These are phyloP conservation scores for Geoglossum cookeanum DNA, from an alignment of 2,329 filamentous ascomycete genomes.

Conservation along the genomic window DNA sequence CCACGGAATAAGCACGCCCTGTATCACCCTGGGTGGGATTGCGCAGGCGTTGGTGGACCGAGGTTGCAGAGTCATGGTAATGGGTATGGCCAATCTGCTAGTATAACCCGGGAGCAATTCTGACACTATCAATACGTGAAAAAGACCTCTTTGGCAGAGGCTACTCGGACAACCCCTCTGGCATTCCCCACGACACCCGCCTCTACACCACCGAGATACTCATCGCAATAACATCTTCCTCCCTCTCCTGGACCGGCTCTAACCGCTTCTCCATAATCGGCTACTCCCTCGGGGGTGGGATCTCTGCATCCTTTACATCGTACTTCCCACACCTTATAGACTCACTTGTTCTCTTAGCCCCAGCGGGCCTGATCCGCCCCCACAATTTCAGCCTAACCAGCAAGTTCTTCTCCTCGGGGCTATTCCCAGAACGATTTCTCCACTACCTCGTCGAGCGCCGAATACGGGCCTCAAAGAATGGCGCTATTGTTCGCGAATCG, in stretches of 20 bases:
- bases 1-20: constrained; percentile 16
- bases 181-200: constrained; percentile 39
- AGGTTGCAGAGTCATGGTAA: constrained; percentile 48
- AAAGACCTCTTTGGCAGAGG: constrained; percentile 57
- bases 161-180: constrained; percentile 48
- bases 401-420: constrained; percentile 41
- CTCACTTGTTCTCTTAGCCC: constrained; percentile 57
- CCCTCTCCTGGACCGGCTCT: constrained; percentile 30
- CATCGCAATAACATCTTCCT: constrained; percentile 43
- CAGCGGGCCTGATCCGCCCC: constrained; percentile 54
- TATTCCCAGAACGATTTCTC: constrained; percentile 39
- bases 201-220: constrained; percentile 49
- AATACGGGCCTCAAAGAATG: constrained; percentile 25
- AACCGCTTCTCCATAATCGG: constrained; percentile 48
- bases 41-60: constrained; percentile 13
- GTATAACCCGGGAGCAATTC: too few relatives aligned
- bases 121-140: not conserved
- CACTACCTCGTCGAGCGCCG: constrained; percentile 31
- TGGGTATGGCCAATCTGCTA: constrained; percentile 30
- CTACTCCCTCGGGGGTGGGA: constrained; percentile 63
- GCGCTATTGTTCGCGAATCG: constrained; percentile 9
- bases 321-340: constrained; percentile 50
- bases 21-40: constrained; percentile 12
- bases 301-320: constrained; percentile 49
- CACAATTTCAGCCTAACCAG: constrained; percentile 41